Evolutionary conservation across 352 stramenopile genomes (phyloP).

Genomic region (Pythium grandisporangium): DNA sequence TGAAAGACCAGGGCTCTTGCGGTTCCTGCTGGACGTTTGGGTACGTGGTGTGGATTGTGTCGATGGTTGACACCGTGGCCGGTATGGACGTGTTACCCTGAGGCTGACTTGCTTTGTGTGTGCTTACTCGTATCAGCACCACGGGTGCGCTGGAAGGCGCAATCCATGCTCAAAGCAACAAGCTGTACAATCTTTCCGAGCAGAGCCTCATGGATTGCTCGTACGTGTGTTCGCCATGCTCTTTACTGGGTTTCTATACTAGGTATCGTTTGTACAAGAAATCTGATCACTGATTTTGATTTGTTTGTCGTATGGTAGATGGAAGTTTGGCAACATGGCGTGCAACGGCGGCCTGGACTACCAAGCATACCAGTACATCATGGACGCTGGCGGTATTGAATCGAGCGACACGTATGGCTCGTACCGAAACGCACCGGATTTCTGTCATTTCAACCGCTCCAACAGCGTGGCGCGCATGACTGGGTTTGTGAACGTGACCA

Average conservation of each 20-base stretch:
- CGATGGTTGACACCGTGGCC: too few relatives aligned
- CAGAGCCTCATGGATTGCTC: constrained; percentile 89
- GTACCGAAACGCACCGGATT: constrained; percentile 84
- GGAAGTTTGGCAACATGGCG: constrained; percentile 87
- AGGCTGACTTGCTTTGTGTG: too few relatives aligned
- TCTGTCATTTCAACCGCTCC: constrained; percentile 81
- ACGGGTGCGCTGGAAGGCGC: constrained; percentile 74
- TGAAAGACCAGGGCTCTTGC: constrained; percentile 89
- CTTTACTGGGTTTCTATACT: too few relatives aligned
- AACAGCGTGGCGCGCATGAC: constrained; percentile 66
- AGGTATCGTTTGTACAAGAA: too few relatives aligned
- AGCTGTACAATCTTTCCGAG: constrained; percentile 79
- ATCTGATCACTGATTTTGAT: background rate
- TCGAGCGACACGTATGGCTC: constrained; percentile 75
- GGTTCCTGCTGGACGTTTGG: constrained; percentile 91
- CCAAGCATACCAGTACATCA: constrained; percentile 85
- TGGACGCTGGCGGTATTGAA: constrained; percentile 70
- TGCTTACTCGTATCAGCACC: constrained; percentile 26
- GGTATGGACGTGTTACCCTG: too few relatives aligned
- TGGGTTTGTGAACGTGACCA: constrained; percentile 77
- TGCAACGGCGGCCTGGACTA: constrained; percentile 88
- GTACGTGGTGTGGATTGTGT: too few relatives aligned
- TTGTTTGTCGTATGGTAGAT: constrained; percentile 20
- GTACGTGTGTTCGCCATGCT: constrained; percentile 16
- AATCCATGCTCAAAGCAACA: constrained; percentile 59